Evolutionary conservation across 345 rosid species (phyloP), one percentile per base, ranked within the genome.

Genomic region (Eucalyptus urophylla): DNA sequence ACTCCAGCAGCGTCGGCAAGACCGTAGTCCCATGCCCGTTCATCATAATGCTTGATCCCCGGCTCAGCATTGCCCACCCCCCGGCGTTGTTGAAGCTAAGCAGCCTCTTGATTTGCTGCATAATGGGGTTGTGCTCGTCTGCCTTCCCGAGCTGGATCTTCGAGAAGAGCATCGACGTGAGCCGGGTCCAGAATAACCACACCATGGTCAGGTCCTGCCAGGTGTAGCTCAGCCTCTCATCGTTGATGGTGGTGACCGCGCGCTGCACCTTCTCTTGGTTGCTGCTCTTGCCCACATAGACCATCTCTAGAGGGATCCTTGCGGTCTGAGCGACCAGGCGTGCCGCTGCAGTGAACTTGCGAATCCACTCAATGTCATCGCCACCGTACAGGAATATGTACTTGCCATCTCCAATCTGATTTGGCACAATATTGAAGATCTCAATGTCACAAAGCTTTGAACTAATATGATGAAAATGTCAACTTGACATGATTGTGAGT

Each of bases 341-440:
- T 5, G 99, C 98, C 3, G 89, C 56, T 50, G 33, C 85, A 25
- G 96, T 93, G 95, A 97, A 97, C 87, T 92, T 96, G 80, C 93
- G 92, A 31, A 94, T 89, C 99, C 99, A 97, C 72, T 96, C 97
- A 24, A 94, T 51, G 89, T 96, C 95, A 24, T 94, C 97, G 17
- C 98, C 97, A 88, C 99, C 99, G 65, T 93, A 96, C 91, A 97
- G 31, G 95, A 96, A 95, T 22, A 96, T 94, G 95, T 97, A 96
- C 87, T 93, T 97, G 1, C 89, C 98, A 33, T 96, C 97, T 50
- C 86, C 92, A 47, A 95, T 93, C 99, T 97, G 95, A 45, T 86
- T 2, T 3, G 58, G 43, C 3, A 86, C 4, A 49, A 22, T 4
- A 31, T 29, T 49, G 87, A 47, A 50, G 50, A 86, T 29, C 60